Base-by-base conservation (phyloP, 768 basidiomycete genomes). In the Tylopilus plumbeoviolaceoides region DNA sequence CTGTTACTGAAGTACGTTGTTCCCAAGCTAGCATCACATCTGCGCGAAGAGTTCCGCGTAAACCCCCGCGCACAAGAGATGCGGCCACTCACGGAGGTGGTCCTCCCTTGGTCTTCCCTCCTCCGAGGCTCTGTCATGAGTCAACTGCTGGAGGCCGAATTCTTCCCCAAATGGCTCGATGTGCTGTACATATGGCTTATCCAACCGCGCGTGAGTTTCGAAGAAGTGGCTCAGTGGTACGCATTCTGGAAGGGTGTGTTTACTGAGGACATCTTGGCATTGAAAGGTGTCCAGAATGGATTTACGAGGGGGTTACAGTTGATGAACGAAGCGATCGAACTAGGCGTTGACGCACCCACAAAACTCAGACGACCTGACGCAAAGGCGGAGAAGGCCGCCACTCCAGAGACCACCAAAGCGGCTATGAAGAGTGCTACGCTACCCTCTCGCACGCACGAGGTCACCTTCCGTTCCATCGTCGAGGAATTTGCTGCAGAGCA, bases 101-200 rank as follows among this genome's bases (percentile, higher is more conserved):
- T 93, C 17, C 74, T 98, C 41, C 74, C 75, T 1, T 99, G 97
- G 97, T 75, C 78, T 11, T 67, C 73, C 30, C 75, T 91, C 50
- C 75, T 98, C 33, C 85, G 90, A 8, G 70, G 82, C 0, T 84
- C 88, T 5, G 80, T 95, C 55, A 78, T 97, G 62, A 78, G 84
- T 1, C 90, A 94, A 63, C 73, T 99, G 12, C 73, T 99, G 57
- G 91, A 95, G 67, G 78, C 80, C 6, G 92, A 93, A 62, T 95
- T 98, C 75, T 98, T 98, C 79, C 91, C 93, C 5, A 95, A 97
- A 66, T 99, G 95, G 94, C 77, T 98, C 54, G 88, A 93, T 45
- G 84, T 90, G 20, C 75, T 99, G 21, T 86, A 95, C 64, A 71
- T 91, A 42, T 98, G 97, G 97, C 85, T 99, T 38, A 77, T 87